Conservation (phyloP, 2,329 filamentous ascomycete genomes). For the Rutstroemia sp. region DNA sequence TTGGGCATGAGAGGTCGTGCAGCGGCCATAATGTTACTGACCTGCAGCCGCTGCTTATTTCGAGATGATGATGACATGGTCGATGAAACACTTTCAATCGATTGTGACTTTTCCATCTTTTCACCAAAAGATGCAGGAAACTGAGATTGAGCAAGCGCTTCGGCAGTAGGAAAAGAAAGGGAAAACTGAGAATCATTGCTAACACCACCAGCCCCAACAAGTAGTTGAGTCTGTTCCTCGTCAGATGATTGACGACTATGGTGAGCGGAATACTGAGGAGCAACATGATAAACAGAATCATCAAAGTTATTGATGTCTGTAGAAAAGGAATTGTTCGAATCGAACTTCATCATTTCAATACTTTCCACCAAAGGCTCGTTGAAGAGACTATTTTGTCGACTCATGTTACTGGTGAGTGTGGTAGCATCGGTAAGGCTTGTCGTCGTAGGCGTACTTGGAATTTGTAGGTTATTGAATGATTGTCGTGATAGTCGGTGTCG, state of each 20-base stretch:
- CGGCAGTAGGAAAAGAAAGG: conserved; percentile 20
- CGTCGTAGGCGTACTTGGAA: conserved; percentile 26
- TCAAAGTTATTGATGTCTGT: conserved; percentile 22
- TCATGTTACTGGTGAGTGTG: conserved; percentile 28
- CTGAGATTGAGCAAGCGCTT: conserved; percentile 16
- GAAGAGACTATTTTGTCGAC: conserved; percentile 28
- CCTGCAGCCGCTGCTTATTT: conserved; percentile 27
- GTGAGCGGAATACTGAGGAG: conserved; percentile 22
- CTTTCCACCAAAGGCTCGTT: conserved; percentile 27
- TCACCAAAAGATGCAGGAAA: conserved; percentile 23
- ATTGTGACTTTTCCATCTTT: conserved; percentile 29
- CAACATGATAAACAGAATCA: conserved; percentile 24
- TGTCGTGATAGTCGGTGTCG: conserved; percentile 15
- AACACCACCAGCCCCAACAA: conserved; percentile 28
- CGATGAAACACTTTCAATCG: conserved; percentile 29
- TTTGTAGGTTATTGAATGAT: conserved; percentile 18
- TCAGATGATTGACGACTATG: conserved; percentile 25
- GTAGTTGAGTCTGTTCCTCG: conserved; percentile 28
- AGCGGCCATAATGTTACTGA: conserved; percentile 21
- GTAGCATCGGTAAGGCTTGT: conserved; percentile 27
- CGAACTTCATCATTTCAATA: conserved; percentile 29
- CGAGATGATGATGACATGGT: conserved; percentile 25
- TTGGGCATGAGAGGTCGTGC: conserved; percentile 27
- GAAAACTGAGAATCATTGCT: conserved; percentile 27
- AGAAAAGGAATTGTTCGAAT: conserved; percentile 26